Evolutionary conservation across 2,329 filamentous ascomycete genomes (phyloP).

Genomic region (Chrysoporthe puriensis): DNA sequence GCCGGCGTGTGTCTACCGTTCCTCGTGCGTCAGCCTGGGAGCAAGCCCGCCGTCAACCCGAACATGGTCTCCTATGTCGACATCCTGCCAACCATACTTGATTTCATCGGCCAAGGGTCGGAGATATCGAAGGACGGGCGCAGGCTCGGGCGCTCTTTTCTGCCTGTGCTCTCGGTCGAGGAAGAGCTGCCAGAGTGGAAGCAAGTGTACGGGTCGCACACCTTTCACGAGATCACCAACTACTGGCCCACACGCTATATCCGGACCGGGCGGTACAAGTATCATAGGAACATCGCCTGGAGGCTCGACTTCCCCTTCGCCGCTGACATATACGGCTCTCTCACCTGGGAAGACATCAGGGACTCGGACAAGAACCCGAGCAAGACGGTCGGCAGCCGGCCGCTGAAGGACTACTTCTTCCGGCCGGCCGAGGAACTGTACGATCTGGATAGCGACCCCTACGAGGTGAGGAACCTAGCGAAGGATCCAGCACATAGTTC

Average conservation of each 20-base stretch:
- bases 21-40: constrained; percentile 43
- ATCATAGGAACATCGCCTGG: constrained; percentile 55
- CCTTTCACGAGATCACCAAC: constrained; percentile 54
- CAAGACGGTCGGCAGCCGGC: constrained; percentile 45
- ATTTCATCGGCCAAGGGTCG: constrained; percentile 38
- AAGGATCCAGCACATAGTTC: constrained; percentile 37
- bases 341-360: constrained; percentile 50
- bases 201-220: constrained; percentile 55
- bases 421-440: constrained; percentile 51
- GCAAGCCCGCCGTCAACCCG: constrained; percentile 39
- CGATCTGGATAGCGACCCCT: constrained; percentile 48
- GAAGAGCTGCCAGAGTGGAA: constrained; percentile 33
- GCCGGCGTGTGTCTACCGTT: constrained; percentile 50
- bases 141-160: constrained; percentile 42
- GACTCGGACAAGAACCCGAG: constrained; percentile 35
- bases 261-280: constrained; percentile 49
- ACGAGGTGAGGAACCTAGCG: constrained; percentile 50
- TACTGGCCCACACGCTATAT: constrained; percentile 55
- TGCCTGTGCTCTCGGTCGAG: constrained; percentile 39
- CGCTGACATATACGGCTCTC: constrained; percentile 48
- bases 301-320: constrained; percentile 53
- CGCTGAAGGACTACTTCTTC: constrained; percentile 47
- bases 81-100: constrained; percentile 49
- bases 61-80: constrained; percentile 52
- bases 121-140: constrained; percentile 19